A percentile compares a stretch with the other conserved stretches of the same genome.
Conservation (phyloP, 176 grass and related monocot species). For the Oryza meyeriana region DNA sequence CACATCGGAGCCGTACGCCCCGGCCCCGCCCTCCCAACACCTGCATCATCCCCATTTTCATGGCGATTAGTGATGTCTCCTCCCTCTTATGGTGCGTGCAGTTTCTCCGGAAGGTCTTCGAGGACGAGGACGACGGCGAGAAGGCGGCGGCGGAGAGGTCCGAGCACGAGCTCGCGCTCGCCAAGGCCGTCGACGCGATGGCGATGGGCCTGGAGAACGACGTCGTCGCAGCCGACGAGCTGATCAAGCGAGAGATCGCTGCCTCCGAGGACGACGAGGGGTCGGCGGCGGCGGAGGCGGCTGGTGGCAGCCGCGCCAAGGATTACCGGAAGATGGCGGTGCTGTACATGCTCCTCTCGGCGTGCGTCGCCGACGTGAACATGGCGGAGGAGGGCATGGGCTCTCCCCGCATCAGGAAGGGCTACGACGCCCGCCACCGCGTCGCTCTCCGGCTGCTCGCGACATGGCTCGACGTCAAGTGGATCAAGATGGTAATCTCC, state of each 20-base stretch:
- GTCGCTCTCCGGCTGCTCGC: constrained; percentile 77
- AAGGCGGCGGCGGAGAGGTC: constrained; percentile 47
- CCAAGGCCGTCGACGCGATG: constrained; percentile 84
- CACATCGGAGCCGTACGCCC: constrained; percentile 76
- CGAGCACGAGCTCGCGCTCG: constrained; percentile 82
- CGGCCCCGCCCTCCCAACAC: background rate
- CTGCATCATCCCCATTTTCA: background rate
- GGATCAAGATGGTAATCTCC: constrained; percentile 78
- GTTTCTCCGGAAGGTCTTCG: constrained; percentile 77
- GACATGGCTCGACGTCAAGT: constrained; percentile 85
- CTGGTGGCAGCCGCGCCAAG: constrained; percentile 33
- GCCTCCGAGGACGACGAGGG: background rate
- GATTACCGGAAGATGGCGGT: constrained; percentile 68
- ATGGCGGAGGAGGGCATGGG: constrained; percentile 53
- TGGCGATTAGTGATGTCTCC: background rate
- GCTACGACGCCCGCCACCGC: constrained; percentile 96
- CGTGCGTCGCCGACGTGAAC: constrained; percentile 86
- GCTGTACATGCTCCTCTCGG: constrained; percentile 89
- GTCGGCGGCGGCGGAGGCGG: background rate
- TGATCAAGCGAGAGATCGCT: constrained; percentile 2
- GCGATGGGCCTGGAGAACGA: constrained; percentile 60
- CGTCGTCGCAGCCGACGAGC: background rate
- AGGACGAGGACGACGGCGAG: constrained; percentile 65
- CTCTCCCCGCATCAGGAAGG: constrained; percentile 60
- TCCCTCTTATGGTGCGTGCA: constrained; percentile 7